Base-by-base conservation (phyloP, 2,329 filamentous ascomycete genomes). In the Alternaria burnsii region DNA sequence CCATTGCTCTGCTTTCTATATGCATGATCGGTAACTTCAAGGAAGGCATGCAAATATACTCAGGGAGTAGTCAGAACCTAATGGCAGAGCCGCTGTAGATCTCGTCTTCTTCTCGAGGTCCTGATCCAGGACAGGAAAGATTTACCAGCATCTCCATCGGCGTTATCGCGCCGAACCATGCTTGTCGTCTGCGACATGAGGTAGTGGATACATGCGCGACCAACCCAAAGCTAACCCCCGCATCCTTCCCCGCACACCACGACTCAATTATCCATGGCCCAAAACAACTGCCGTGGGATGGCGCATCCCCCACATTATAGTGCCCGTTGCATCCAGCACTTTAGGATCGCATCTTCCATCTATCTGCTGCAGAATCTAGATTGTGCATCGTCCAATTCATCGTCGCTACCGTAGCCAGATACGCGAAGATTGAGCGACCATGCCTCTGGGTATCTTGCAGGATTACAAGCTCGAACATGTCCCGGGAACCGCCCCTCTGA, bases 381-480 rank as follows among this genome's bases (percentile, higher is more conserved):
- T 34, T 44, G 30, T 6, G 40, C 40, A 42, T 42, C 40, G 12
- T 22, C 20, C 8, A 9, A 6, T 44, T n/a, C 18, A 41, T 28
- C 24, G 30, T 26, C 24, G 20, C 44, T 40, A 38, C 26, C 43
- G 8, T 55, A 30, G n/a, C 50, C 24, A 20, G 36, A 30, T 22
- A 42, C 38, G 24, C 4, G 44, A 10, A 34, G 5, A 41, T 12
- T 43, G 26, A 52, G 60, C 47, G 54, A 66, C 26, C 56, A 71
- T 71, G 69, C 67, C 66, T n/a, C 22, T 71, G 20, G 69, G 68
- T 50, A 68, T 71, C 16, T 24, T 71, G 6, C 60, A 65, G 22
- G 68, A 71, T 50, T 63, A 64, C 50, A 68, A 67, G 22, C 54
- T 71, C 18, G 68, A 70, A 50, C 65, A 70, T 65, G 69, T 71